Percentiles rank a stretch among this genome's conserved stretches.
Evolutionary conservation across 208 protist species (phyloP).

Genomic region (Leishmania turanica): DNA sequence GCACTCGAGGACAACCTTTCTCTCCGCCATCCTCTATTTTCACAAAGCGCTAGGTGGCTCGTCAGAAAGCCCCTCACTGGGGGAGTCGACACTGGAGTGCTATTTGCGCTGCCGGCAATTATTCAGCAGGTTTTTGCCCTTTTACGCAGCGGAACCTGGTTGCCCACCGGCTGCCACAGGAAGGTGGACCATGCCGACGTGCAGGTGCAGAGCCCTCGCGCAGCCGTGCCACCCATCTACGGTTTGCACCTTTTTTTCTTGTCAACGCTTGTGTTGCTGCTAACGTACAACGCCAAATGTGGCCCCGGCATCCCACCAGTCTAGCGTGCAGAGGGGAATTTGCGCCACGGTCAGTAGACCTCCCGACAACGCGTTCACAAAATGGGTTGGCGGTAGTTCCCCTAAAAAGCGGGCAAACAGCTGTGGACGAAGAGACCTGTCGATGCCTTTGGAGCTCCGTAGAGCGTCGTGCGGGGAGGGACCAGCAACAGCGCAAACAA

Average conservation of each 20-base stretch:
- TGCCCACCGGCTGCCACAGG: not conserved
- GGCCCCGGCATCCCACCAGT: constrained; percentile 33
- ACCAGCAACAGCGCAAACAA: not conserved
- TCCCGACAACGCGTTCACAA: constrained; percentile 21
- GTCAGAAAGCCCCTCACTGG: not conserved
- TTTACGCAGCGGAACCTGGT: not conserved
- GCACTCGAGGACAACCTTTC: not conserved
- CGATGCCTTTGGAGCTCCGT: constrained; percentile 17
- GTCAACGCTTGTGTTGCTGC: not conserved
- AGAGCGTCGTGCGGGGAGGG: constrained; percentile 11
- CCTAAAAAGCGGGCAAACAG: constrained; percentile 19
- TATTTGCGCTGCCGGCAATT: not conserved
- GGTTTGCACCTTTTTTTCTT: not conserved
- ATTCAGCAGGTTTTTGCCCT: not conserved
- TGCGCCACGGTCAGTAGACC: constrained; percentile 18
- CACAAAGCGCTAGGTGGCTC: not conserved
- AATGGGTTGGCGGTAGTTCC: constrained; percentile 16
- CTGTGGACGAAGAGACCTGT: constrained; percentile 32
- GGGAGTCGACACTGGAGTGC: too few species aligned
- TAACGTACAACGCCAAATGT: constrained; percentile 22
- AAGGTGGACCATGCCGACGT: too few species aligned
- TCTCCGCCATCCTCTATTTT: too few species aligned
- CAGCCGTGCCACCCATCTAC: not conserved
- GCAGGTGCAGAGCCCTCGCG: not conserved
- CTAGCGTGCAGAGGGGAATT: constrained; percentile 17